phyloP scores from a whole-genome alignment of 2,329 filamentous ascomycete genomes.

The Tricladium varicosporioides region DNA sequence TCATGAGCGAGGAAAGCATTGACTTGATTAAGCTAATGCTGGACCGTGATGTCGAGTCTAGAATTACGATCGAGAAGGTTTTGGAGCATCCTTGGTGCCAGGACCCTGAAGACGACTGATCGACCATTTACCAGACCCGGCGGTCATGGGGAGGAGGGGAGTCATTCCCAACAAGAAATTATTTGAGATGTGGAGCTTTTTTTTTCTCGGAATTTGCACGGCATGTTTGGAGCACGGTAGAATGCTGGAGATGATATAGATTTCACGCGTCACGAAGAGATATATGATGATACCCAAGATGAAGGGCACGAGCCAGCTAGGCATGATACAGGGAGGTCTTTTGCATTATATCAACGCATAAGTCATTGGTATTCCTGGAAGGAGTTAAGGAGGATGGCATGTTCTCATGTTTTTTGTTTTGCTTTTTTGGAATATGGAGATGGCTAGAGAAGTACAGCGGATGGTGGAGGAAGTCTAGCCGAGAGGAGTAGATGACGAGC shows the following conservation, averaged over 20 bases:
- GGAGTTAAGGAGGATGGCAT: no score
- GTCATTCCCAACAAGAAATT: background rate
- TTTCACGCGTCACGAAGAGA: background rate
- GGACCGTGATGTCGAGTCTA: conserved; percentile 78
- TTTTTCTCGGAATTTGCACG: background rate
- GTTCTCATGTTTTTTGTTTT: no score
- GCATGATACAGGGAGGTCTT: background rate
- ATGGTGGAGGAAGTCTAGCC: no score
- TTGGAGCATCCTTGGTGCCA: conserved; percentile 78
- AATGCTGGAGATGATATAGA: background rate
- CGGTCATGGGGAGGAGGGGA: conserved; percentile 14
- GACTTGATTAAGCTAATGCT: conserved; percentile 91
- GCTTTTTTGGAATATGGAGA: no score
- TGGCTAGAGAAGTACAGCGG: no score
- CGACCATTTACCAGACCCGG: background rate
- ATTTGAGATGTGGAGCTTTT: background rate
- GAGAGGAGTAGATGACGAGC: no score
- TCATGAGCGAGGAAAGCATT: conserved; percentile 88
- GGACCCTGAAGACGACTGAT: conserved; percentile 25
- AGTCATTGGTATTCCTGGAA: no score
- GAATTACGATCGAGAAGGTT: conserved; percentile 85
- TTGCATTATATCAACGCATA: background rate
- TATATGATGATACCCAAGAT: conserved; percentile 1
- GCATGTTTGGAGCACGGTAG: background rate
- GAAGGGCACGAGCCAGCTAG: background rate